Evolutionary conservation across 2,329 filamentous ascomycete genomes (phyloP), one percentile per base, ranked within the genome.

Genomic region (Myriosclerotinia scirpicola): DNA sequence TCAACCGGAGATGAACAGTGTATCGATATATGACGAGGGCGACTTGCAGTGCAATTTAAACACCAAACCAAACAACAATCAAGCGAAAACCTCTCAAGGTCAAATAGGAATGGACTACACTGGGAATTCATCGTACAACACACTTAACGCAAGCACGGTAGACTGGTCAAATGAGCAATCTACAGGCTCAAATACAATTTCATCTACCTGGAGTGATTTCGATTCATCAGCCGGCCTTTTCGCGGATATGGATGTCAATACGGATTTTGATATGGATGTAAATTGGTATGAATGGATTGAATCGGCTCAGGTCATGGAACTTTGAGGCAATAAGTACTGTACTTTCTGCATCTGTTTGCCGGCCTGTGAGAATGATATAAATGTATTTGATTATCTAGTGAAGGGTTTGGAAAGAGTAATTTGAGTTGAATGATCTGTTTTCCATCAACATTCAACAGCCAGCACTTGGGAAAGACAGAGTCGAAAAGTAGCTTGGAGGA

Each of bases 231-330:
- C 58, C 20, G 73, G 73, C 59, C 65, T 64, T 20, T 72, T 72
- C 53, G 30, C 69, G 40, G 71, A 75, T 46, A 42, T 74, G 44
- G 70, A 72, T 62, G 48, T 69, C 26, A 70, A 72, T 54, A 75
- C 76, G 71, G 74, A 77, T 40, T 64, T 77, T 50, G 75, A 76
- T 56, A 65, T 62, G 9, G 75, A 78, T n/a, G 65, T 78, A 22
- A 70, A 79, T 66, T 79, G 78, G 77, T 76, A 77, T 68, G 74
- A 75, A 61, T 79, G 78, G 78, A 69, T 79, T 22, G 73, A 78
- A 65, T 77, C 76, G 66, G 76, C 76, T 1, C 76, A 75, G 40
- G 54, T 54, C 30, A 71, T 71, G 64, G 68, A 70, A 53, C 26
- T 34, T 6, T 30, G 22, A n/a, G 22, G 20, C 15, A 46, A 46